Evolutionary conservation across 2,329 filamentous ascomycete genomes (phyloP).

Genomic region (Talaromyces piceae): DNA sequence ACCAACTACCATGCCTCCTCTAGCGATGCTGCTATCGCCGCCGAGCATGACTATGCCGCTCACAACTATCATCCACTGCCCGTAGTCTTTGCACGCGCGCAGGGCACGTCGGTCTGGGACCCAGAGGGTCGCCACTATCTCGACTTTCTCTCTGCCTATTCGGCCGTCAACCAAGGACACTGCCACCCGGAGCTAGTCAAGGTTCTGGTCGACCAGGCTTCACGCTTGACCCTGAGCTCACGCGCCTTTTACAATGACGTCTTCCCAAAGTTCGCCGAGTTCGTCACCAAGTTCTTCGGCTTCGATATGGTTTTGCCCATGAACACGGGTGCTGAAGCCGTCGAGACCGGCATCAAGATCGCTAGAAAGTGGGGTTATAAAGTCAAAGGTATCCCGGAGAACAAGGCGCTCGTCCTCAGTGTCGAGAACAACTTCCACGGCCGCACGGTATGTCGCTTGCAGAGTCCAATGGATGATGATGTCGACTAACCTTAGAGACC

Average conservation of each 20-base stretch:
- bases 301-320: slow-evolving; percentile 98
- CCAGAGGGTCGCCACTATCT: slow-evolving; percentile 93
- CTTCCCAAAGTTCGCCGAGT: slow-evolving; percentile 91
- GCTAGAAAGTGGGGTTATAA: slow-evolving; percentile 98
- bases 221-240: slow-evolving; percentile 82
- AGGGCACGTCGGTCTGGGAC: slow-evolving; percentile 89
- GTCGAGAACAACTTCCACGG: slow-evolving; percentile 94
- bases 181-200: slow-evolving; percentile 95
- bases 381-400: slow-evolving; percentile 78
- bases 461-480: background rate
- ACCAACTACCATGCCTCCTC: slow-evolving; percentile 66
- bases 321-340: slow-evolving; percentile 95
- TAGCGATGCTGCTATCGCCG: slow-evolving; percentile 67
- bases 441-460: slow-evolving; percentile 60
- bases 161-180: slow-evolving; percentile 95
- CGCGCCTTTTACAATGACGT: slow-evolving; percentile 98
- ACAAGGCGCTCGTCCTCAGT: slow-evolving; percentile 76
- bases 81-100: slow-evolving; percentile 80
- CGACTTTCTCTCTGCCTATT: slow-evolving; percentile 97
- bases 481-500: slow-evolving; percentile 7
- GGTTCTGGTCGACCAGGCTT: slow-evolving; percentile 80
- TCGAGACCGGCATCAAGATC: slow-evolving; percentile 93
- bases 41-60: slow-evolving; percentile 78
- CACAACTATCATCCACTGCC: slow-evolving; percentile 99
- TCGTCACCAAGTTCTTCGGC: slow-evolving; percentile 78